A percentile compares a stretch with the other conserved stretches of the same genome.
Evolutionary conservation across 1,284 basidiomycete genomes (phyloP).

Genomic region (Schizopora paradoxa): DNA sequence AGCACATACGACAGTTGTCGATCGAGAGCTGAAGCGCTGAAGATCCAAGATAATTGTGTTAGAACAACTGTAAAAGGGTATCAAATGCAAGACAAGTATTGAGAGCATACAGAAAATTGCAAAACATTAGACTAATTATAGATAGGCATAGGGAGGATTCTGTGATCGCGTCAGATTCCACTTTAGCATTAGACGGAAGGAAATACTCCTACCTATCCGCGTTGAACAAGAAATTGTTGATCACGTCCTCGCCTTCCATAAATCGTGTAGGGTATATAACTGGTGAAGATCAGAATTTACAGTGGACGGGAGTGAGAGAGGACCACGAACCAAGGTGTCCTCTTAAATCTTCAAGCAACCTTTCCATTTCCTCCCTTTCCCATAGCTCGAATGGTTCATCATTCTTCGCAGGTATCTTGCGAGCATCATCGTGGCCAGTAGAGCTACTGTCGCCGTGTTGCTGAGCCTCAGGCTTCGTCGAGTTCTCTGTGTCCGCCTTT

Average conservation of each 20-base stretch:
- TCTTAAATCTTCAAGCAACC: slow-evolving; percentile 63
- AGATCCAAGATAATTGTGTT: too few species aligned
- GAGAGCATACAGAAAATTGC: too few species aligned
- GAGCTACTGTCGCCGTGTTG: slow-evolving; percentile 13
- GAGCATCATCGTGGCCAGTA: slow-evolving; percentile 33
- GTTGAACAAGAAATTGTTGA: slow-evolving; percentile 89
- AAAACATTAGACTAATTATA: slow-evolving; percentile 36
- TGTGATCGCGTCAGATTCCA: slow-evolving; percentile 18
- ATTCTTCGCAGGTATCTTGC: slow-evolving; percentile 40
- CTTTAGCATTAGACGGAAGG: neutral
- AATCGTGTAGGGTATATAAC: slow-evolving; percentile 81
- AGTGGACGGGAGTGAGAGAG: slow-evolving; percentile 1
- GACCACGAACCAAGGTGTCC: slow-evolving; percentile 74
- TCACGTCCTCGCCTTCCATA: slow-evolving; percentile 80
- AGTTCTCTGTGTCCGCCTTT: slow-evolving; percentile 11
- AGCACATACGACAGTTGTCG: too few species aligned
- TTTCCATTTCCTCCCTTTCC: slow-evolving; percentile 88
- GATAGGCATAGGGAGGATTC: slow-evolving; percentile 51
- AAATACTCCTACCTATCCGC: slow-evolving; percentile 59
- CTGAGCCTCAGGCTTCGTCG: slow-evolving; percentile 10
- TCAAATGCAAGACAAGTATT: too few species aligned
- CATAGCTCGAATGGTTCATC: slow-evolving; percentile 72
- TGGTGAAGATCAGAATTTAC: slow-evolving; percentile 25
- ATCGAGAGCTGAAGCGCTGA: too few species aligned
- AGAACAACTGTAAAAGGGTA: too few species aligned